Conservation (phyloP, 2,329 filamentous ascomycete species). For the Trichophyton rubrum region DNA sequence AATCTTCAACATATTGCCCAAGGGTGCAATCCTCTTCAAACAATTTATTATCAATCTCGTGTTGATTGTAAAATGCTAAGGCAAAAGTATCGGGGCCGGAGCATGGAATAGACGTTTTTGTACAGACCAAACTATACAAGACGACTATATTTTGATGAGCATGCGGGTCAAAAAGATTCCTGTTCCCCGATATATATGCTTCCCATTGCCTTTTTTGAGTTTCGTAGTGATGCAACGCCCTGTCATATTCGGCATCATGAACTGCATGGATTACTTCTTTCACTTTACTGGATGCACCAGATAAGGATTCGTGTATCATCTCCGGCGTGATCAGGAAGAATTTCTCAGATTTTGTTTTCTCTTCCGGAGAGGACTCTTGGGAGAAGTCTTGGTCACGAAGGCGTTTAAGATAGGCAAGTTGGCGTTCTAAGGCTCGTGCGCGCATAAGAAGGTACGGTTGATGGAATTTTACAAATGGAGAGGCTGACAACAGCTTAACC, state of each 20-base stretch:
- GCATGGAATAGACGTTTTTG: constrained; percentile 84
- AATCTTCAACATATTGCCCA: constrained; percentile 86
- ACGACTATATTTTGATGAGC: constrained; percentile 95
- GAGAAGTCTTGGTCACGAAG: constrained; percentile 57
- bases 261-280: constrained; percentile 90
- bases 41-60: constrained; percentile 51
- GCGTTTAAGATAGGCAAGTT: constrained; percentile 66
- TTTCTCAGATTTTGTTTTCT: constrained; percentile 53
- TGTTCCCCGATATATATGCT: constrained; percentile 76
- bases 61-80: constrained; percentile 87
- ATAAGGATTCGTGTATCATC: constrained; percentile 79
- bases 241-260: constrained; percentile 93
- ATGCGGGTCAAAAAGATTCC: constrained; percentile 85
- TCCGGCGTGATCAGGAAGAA: constrained; percentile 90
- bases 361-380: constrained; percentile 34
- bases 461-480: constrained; percentile 89
- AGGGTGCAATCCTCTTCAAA: constrained; percentile 77
- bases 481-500: constrained; percentile 85
- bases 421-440: constrained; percentile 78
- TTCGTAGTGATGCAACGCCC: constrained; percentile 82
- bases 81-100: constrained; percentile 81
- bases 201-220: constrained; percentile 96
- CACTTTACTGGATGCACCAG: constrained; percentile 70
- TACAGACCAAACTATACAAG: constrained; percentile 86
- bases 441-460: constrained; percentile 89